phyloP scores from a whole-genome alignment of 345 rosid genomes.

The Gossypium sturtianum region DNA sequence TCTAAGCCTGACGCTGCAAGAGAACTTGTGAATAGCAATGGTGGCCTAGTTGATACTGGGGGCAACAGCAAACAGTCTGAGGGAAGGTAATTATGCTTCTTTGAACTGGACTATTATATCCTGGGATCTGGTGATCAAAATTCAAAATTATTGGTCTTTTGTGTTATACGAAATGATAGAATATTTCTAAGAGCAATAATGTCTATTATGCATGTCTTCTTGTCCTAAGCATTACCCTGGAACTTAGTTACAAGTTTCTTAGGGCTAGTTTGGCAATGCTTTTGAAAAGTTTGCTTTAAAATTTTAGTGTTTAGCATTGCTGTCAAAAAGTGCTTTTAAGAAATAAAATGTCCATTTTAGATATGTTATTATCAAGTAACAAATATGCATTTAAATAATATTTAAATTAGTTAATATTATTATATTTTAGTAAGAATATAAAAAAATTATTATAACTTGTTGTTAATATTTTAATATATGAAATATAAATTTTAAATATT shows the following conservation, averaged over 20 bases:
- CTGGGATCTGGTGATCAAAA: background rate
- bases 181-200: background rate
- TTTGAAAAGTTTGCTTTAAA: too few species aligned
- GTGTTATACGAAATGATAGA: constrained; percentile 2
- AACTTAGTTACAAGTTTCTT: background rate
- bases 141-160: constrained; percentile 5
- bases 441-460: too few species aligned
- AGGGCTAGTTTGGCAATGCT: too few species aligned
- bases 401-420: too few species aligned
- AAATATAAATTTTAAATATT: too few species aligned
- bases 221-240: constrained; percentile 5
- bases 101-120: constrained; percentile 6
- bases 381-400: too few species aligned
- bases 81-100: constrained; percentile 38
- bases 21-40: constrained; percentile 47
- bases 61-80: constrained; percentile 45
- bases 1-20: constrained; percentile 49
- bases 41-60: constrained; percentile 75
- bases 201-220: background rate
- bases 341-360: too few species aligned
- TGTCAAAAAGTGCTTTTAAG: too few species aligned
- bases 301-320: too few species aligned
- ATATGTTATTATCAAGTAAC: too few species aligned
- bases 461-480: too few species aligned
- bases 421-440: too few species aligned